Evolutionary conservation across 1,139 yeast genomes (phyloP), one percentile per base, ranked within the genome.

Genomic region (Saccharomyces hybrid): DNA sequence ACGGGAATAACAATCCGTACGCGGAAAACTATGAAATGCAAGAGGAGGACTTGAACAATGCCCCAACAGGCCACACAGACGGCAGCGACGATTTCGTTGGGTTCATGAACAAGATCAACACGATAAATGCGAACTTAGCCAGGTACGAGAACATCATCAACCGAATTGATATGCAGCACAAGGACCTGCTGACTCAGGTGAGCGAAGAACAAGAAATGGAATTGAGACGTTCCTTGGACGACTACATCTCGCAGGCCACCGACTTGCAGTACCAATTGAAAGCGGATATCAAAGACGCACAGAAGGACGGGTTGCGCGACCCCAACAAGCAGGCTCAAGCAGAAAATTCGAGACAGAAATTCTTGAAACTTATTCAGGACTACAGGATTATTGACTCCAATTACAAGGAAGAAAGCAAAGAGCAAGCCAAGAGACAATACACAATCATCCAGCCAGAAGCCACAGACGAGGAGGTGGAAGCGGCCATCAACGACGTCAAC

Each of bases 391-490:
- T 88, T 59, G 98, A 93, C 73, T 89, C 89, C 60, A 83, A 85
- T 67, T 90, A 88, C 76, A 81, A 91, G 61, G 90, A 86, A 69
- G 84, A 85, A 66, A 88, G 89, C 71, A 83, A 87, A 71, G 82
- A 82, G 58, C 96, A 88, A 67, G 96, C 97, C 51, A 93, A 86
- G 69, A 84, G 97, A 72, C 98, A 93, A 77, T 90, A 86, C 75
- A 83, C 83, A 68, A 88, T 91, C 65, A 93, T 93, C 58, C 88
- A 88, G 66, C 98, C 98, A 7, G 91, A 88, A 59, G 97, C 97
- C 27, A 80, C 93, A 21, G 88, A 87, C 32, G 88, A 80, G 51
- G 97, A 91, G 72, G 82, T 88, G 56, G 81, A 80, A 63, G 86
- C 83, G 56, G 97, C 95, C 49, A 83, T 88, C 55, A 95, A 86